These are phyloP conservation scores for Apophysomyces sp. DNA, from an alignment of 371 early-diverging fungal species.

Conservation along the genomic window DNA sequence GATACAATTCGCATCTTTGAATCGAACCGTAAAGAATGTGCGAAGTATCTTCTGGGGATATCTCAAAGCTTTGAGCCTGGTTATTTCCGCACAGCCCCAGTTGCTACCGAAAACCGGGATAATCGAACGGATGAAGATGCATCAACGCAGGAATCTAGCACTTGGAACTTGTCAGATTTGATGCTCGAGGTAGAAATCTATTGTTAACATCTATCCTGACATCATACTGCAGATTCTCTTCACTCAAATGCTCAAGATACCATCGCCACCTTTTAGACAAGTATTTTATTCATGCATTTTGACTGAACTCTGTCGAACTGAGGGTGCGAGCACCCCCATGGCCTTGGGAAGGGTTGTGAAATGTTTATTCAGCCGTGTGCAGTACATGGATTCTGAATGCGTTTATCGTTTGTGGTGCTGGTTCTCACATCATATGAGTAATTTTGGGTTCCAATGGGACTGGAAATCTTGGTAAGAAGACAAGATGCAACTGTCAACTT, in stretches of 20 bases:
- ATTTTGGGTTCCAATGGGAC: conserved; percentile 90
- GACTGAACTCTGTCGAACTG: conserved; percentile 79
- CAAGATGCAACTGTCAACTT: neutral
- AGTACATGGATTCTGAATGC: conserved; percentile 85
- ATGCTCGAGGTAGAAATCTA: conserved; percentile 32
- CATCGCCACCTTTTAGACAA: conserved; percentile 59
- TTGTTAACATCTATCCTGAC: neutral
- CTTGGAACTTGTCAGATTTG: conserved; percentile 39
- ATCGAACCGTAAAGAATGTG: conserved; percentile 81
- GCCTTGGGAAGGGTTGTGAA: conserved; percentile 62
- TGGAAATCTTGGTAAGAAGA: conserved; percentile 82
- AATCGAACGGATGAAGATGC: conserved; percentile 21
- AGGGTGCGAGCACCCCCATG: conserved; percentile 63
- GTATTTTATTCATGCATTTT: conserved; percentile 84
- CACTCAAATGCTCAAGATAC: conserved; percentile 70
- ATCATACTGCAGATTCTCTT: conserved; percentile 47
- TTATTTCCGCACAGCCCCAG: conserved; percentile 47
- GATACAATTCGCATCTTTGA: conserved; percentile 82
- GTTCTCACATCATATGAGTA: conserved; percentile 91
- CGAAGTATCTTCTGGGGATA: conserved; percentile 65
- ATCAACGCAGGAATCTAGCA: conserved; percentile 13
- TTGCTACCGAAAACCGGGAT: conserved; percentile 13
- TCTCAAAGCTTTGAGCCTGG: conserved; percentile 56
- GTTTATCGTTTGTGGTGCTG: conserved; percentile 77
- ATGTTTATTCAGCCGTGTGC: conserved; percentile 61